Evolutionary conservation across 768 basidiomycete species (phyloP), one percentile per base, ranked within the genome.

Genomic region (Tylopilus vinaceipallidus): DNA sequence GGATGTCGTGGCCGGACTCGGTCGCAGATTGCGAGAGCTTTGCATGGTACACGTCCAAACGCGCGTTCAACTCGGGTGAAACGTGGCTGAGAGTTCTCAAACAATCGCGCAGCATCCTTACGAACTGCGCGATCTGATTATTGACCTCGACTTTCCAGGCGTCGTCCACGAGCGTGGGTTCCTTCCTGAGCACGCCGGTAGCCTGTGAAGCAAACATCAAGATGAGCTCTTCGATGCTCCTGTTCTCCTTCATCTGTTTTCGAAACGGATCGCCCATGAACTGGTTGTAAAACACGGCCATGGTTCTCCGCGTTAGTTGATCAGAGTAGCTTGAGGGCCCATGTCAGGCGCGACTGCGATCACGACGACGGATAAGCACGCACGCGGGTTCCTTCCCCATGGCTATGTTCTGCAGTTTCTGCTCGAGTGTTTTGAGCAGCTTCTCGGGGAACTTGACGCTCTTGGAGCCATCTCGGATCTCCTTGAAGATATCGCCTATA

Each of bases 171-270:
- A 94, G 73, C 2, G 88, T 78, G 0, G 89, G 89, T 56, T 95
- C 92, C 70, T 97, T 97, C 78, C 86, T 88, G 52, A 98, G 78
- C 9, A 91, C 82, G 23, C 81, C 78, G 3, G 91, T 92, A 3
- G 95, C 90, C 45, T 92, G 85, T 2, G 94, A 90, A 11, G 95
- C 95, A 61, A 98, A 98, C 79, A 90, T 89, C 44, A 99, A 77
- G 51, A 99, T 95, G 47, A 99, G 85, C 55, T 98, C 94, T 71
- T 99, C 97, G 33, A 98, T 91, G 73, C 95, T 97, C 39, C 97
- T 81, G 66, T 91, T 95, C 67, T 98, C 95, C 69, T 92, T 91
- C 83, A 98, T 88, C 60, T 94, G 89, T 30, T 82, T 79, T 49
- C 88, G 84, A 74, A 97, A 95, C 33, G 76, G 78, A 23, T 91